Evolutionary conservation across 2,329 filamentous ascomycete species (phyloP).

Genomic region (Tricladium varicosporioides): DNA sequence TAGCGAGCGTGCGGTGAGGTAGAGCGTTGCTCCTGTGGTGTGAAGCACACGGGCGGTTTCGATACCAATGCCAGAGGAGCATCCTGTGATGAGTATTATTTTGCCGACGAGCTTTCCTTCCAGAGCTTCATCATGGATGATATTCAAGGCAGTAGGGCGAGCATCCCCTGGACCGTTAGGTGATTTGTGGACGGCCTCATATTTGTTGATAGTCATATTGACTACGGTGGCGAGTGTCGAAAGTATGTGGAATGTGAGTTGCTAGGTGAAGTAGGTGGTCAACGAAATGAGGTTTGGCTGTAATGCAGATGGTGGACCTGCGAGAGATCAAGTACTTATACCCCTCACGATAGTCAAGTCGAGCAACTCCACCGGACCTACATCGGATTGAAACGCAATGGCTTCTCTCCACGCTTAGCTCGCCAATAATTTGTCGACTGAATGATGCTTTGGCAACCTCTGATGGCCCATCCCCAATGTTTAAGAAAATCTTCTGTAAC

Average conservation of each 20-base stretch:
- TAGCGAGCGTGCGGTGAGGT: conserved; percentile 35
- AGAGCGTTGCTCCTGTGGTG: conserved; percentile 36
- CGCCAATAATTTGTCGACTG: conserved; percentile 31
- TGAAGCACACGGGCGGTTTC: conserved; percentile 37
- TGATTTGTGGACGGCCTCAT: background rate
- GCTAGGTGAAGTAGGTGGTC: no score
- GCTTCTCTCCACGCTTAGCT: conserved; percentile 19
- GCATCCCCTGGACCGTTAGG: conserved; percentile 9
- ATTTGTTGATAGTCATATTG: background rate
- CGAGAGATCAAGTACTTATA: no score
- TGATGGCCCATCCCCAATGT: conserved; percentile 28
- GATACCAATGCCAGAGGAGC: conserved; percentile 37
- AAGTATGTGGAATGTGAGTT: no score
- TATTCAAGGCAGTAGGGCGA: conserved; percentile 27
- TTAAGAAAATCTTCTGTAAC: conserved; percentile 26
- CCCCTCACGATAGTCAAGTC: no score
- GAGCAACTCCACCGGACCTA: no score
- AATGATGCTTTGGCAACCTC: conserved; percentile 24
- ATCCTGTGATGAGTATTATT: conserved; percentile 38
- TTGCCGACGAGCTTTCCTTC: conserved; percentile 38
- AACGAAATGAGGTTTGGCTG: no score
- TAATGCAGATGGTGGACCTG: no score
- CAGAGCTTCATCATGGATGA: conserved; percentile 33
- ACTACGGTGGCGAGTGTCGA: no score
- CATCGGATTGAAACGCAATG: background rate